phyloP scores from a whole-genome alignment of 1,284 basidiomycete species.

The Amylostereum areolatum region DNA sequence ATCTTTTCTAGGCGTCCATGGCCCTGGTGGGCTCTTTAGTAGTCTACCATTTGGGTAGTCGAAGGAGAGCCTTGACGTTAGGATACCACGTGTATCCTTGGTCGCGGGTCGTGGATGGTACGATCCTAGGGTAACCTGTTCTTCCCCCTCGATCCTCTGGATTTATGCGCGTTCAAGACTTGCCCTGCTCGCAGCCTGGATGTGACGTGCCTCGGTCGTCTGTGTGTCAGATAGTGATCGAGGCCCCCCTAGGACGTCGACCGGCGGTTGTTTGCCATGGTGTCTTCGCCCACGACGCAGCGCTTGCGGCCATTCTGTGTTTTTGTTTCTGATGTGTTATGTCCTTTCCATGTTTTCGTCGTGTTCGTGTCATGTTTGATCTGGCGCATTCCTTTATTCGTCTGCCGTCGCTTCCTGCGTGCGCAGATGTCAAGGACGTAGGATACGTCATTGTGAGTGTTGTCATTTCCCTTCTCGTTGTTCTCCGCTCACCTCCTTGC shows the following conservation, averaged over 20 bases:
- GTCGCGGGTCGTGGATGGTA: too few relatives aligned
- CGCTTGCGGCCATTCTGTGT: constrained; percentile 40
- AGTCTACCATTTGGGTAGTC: too few relatives aligned
- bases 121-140: constrained; percentile 14
- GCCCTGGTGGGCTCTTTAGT: constrained; percentile 24
- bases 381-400: constrained; percentile 16
- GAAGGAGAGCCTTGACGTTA: too few relatives aligned
- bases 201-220: constrained; percentile 28
- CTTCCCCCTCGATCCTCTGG: constrained; percentile 28
- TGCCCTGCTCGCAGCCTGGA: constrained; percentile 50
- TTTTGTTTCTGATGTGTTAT: constrained; percentile 35
- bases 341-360: constrained; percentile 19
- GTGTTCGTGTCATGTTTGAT: constrained; percentile 4
- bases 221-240: constrained; percentile 18
- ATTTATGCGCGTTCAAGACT: constrained; percentile 38
- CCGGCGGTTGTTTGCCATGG: constrained; percentile 29
- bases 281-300: constrained; percentile 36
- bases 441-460: constrained; percentile 82
- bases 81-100: too few relatives aligned
- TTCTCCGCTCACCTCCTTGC: constrained; percentile 19
- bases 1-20: constrained; percentile 28
- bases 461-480: constrained; percentile 2
- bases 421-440: constrained; percentile 90
- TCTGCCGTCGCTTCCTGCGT: constrained; percentile 27
- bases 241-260: constrained; percentile 29